phyloP scores from a whole-genome alignment of 2,329 filamentous ascomycete genomes.

The Paraphoma sp. region DNA sequence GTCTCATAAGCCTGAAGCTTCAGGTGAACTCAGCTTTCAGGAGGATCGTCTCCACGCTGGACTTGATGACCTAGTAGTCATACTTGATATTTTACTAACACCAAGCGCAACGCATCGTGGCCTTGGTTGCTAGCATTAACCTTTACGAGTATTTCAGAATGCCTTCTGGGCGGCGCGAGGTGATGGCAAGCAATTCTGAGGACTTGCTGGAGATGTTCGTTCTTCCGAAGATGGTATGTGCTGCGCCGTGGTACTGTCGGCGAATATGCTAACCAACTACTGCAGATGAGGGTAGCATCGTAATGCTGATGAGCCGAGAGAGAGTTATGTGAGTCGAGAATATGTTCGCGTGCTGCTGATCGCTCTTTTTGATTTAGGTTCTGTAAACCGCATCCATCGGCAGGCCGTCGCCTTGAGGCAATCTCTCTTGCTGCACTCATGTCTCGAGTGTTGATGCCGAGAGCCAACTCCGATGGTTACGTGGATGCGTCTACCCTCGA shows the following conservation, averaged over 20 bases:
- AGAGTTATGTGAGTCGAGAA: too few species aligned
- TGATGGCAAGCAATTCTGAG: not conserved
- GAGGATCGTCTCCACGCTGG: slow-evolving; percentile 1
- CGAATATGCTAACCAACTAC: too few species aligned
- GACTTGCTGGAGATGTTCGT: not conserved
- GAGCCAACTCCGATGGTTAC: too few species aligned
- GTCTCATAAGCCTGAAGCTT: not conserved
- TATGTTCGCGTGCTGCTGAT: too few species aligned
- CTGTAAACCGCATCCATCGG: too few species aligned
- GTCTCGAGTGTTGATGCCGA: too few species aligned
- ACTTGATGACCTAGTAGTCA: not conserved
- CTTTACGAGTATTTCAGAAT: not conserved
- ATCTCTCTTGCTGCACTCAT: too few species aligned
- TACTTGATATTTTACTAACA: slow-evolving; percentile 1
- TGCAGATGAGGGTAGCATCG: too few species aligned
- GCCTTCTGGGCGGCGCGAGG: not conserved
- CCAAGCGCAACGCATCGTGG: not conserved
- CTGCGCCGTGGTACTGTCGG: not conserved
- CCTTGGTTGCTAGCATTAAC: not conserved
- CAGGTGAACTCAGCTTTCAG: not conserved
- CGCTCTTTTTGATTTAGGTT: too few species aligned
- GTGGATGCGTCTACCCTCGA: too few species aligned
- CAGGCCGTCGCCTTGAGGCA: too few species aligned
- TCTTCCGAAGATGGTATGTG: not conserved
- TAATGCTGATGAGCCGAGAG: too few species aligned